A percentile compares a stretch with the other conserved stretches of the same genome.
Conservation (phyloP, 495 filamentous ascomycete species). For the Annulohypoxylon moriforme region DNA sequence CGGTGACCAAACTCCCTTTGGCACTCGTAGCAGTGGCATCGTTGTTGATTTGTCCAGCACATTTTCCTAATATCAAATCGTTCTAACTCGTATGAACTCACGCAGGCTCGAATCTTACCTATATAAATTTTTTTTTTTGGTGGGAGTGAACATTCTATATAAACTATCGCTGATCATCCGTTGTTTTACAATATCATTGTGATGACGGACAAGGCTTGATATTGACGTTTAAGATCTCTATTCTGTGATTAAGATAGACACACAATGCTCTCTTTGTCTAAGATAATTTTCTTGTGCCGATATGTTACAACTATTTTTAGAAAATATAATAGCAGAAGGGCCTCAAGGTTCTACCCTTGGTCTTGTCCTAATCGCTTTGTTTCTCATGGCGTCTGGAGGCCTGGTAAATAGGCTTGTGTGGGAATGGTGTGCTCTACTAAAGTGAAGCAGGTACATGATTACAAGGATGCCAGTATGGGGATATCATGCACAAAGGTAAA, state of each 20-base stretch:
- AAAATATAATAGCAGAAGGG: neutral
- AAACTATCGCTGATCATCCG: neutral
- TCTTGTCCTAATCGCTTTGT: neutral
- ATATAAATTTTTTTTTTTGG: too few relatives aligned
- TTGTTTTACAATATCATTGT: neutral
- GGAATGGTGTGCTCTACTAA: too few relatives aligned
- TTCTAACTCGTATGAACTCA: neutral
- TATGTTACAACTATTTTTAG: neutral
- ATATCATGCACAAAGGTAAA: too few relatives aligned
- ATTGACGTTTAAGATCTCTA: neutral
- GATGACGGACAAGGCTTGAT: neutral
- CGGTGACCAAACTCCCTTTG: conserved; percentile 10
- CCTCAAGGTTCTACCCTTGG: neutral
- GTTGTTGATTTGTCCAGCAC: conserved; percentile 16
- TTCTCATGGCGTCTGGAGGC: too few relatives aligned
- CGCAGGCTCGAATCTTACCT: too few relatives aligned
- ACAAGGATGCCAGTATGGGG: too few relatives aligned
- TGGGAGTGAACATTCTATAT: neutral
- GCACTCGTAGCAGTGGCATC: conserved; percentile 37
- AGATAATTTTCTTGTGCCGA: neutral
- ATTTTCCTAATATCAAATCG: conserved; percentile 8
- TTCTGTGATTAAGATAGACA: neutral
- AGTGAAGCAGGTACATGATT: too few relatives aligned
- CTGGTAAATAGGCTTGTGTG: too few relatives aligned
- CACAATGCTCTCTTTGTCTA: neutral